A percentile compares a stretch with the other conserved stretches of the same genome.
Evolutionary conservation across 768 basidiomycete species (phyloP).

Genomic region (Astraeus odoratus): DNA sequence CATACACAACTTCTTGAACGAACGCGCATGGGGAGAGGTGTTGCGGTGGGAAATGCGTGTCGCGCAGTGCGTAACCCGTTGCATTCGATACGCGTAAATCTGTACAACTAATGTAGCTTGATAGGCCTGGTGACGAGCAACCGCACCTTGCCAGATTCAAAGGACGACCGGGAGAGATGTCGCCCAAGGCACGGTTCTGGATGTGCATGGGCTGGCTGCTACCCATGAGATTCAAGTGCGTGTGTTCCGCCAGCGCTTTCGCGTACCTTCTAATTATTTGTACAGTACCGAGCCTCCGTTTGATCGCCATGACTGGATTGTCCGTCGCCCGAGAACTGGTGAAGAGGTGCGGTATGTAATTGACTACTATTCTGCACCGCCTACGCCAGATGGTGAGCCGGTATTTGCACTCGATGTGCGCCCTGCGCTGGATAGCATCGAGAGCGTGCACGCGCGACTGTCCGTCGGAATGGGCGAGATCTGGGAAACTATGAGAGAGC

Average conservation of each 20-base stretch:
- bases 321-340: slow-evolving; percentile 72
- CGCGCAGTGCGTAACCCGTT: slow-evolving; percentile 15
- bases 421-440: slow-evolving; percentile 84
- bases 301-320: slow-evolving; percentile 96
- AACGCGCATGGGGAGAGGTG: slow-evolving; percentile 94
- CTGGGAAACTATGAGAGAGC: slow-evolving; percentile 41
- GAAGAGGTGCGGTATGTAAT: slow-evolving; percentile 93
- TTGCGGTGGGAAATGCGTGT: slow-evolving; percentile 81
- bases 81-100: not conserved
- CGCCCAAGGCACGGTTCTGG: slow-evolving; percentile 88
- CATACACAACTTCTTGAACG: slow-evolving; percentile 97
- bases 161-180: slow-evolving; percentile 87
- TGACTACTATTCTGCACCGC: slow-evolving; percentile 95
- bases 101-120: slow-evolving; percentile 2
- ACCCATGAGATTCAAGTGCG: slow-evolving; percentile 86
- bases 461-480: slow-evolving; percentile 59
- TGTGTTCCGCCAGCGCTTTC: slow-evolving; percentile 5
- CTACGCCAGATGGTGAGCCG: slow-evolving; percentile 84
- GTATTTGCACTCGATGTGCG: slow-evolving; percentile 95
- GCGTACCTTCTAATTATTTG: slow-evolving; percentile 1
- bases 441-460: slow-evolving; percentile 70
- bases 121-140: slow-evolving; percentile 49
- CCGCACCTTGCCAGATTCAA: slow-evolving; percentile 78
- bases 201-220: slow-evolving; percentile 84
- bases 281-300: slow-evolving; percentile 85